Evolutionary conservation across 1,284 basidiomycete species (phyloP).

Genomic region (Heterobasidion irregulare): DNA sequence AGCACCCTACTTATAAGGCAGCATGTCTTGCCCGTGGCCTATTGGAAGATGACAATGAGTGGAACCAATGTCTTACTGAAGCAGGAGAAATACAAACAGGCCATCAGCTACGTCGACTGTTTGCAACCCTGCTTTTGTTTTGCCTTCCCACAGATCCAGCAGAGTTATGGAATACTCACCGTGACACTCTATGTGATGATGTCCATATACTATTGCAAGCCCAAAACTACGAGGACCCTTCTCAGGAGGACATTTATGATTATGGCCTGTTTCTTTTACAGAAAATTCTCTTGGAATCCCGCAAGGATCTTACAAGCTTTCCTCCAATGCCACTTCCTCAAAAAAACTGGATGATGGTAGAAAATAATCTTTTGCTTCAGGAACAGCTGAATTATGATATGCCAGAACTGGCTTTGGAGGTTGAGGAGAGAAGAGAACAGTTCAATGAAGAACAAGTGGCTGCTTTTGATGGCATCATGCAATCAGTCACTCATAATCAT

Average conservation of each 20-base stretch:
- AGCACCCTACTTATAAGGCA: no score
- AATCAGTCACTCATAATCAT: slow-evolving; percentile 12
- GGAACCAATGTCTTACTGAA: no score
- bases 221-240: slow-evolving; percentile 11
- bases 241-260: slow-evolving; percentile 25
- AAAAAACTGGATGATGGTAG: slow-evolving; percentile 18
- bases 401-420: slow-evolving; percentile 5
- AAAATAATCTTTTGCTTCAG: slow-evolving; percentile 25
- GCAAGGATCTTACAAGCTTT: slow-evolving; percentile 17
- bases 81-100: no score
- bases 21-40: no score
- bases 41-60: no score
- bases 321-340: slow-evolving; percentile 22
- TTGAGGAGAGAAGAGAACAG: no score
- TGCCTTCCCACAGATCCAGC: slow-evolving; percentile 23
- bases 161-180: slow-evolving; percentile 27
- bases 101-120: slow-evolving; percentile 25
- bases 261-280: slow-evolving; percentile 32
- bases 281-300: slow-evolving; percentile 17
- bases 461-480: slow-evolving; percentile 24
- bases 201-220: slow-evolving; percentile 15
- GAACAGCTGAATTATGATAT: slow-evolving; percentile 29
- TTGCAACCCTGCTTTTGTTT: slow-evolving; percentile 29
- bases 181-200: slow-evolving; percentile 30
- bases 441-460: slow-evolving; percentile 30